Percentiles rank a stretch among this genome's conserved stretches.
phyloP scores from a whole-genome alignment of 2,329 filamentous ascomycete genomes.

The Nemania sp. region DNA sequence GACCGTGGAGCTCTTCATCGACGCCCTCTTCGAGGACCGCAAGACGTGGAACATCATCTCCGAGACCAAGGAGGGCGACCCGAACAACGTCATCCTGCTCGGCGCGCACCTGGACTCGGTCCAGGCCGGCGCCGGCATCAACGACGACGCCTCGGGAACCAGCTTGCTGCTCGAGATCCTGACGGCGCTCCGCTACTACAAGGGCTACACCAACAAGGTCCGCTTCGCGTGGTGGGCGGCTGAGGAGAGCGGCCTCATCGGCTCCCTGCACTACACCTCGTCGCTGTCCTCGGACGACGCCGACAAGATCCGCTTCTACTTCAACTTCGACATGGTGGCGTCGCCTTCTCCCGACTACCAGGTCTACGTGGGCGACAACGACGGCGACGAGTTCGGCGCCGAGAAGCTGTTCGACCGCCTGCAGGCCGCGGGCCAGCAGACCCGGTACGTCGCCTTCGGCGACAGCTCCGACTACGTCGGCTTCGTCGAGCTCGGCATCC shows the following conservation, averaged over 20 bases:
- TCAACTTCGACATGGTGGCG: conserved; percentile 75
- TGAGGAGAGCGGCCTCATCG: conserved; percentile 50
- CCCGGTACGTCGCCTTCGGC: conserved; percentile 44
- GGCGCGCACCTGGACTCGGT: conserved; percentile 50
- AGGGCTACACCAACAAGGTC: conserved; percentile 48
- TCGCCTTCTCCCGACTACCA: conserved; percentile 46
- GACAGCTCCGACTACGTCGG: conserved; percentile 47
- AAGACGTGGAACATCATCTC: conserved; percentile 49
- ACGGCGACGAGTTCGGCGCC: conserved; percentile 45
- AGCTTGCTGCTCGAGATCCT: conserved; percentile 47
- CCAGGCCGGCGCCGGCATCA: conserved; percentile 47
- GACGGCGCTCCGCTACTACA: conserved; percentile 42
- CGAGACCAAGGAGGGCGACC: conserved; percentile 49
- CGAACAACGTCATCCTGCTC: conserved; percentile 49
- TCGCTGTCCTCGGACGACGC: conserved; percentile 44
- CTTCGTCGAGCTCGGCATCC: conserved; percentile 48
- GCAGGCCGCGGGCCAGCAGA: conserved; percentile 41
- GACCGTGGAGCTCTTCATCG: conserved; percentile 43
- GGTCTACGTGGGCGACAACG: conserved; percentile 45
- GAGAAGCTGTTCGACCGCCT: conserved; percentile 44
- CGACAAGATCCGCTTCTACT: conserved; percentile 66
- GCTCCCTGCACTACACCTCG: conserved; percentile 48
- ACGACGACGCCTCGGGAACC: conserved; percentile 48
- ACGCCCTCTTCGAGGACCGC: conserved; percentile 44
- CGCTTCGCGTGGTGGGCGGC: conserved; percentile 51